Percentiles rank a stretch among this genome's conserved stretches.
Conservation (phyloP, 2,329 filamentous ascomycete species). For the Podosphaera fusca region DNA sequence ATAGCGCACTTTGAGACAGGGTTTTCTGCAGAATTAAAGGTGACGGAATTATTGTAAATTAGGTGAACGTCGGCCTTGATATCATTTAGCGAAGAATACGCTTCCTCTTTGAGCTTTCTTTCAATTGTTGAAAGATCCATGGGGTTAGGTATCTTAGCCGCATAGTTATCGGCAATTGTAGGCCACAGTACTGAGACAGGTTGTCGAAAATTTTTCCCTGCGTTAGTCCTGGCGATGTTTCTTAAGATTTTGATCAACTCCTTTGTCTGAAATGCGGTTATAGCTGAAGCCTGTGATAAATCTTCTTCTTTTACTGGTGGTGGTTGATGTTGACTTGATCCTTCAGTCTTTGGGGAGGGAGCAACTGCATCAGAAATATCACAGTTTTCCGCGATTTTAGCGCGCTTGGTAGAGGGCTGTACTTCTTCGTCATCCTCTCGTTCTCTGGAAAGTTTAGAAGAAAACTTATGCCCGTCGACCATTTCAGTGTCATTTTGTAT, state of each 20-base stretch:
- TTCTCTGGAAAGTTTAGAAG: slow-evolving; percentile 42
- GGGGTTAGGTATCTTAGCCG: slow-evolving; percentile 45
- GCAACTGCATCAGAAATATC: not conserved
- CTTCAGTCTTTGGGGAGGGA: not conserved
- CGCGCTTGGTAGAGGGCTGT: slow-evolving; percentile 56
- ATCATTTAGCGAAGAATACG: slow-evolving; percentile 46
- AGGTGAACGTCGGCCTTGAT: slow-evolving; percentile 54
- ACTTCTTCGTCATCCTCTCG: slow-evolving; percentile 49
- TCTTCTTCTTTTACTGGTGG: not conserved
- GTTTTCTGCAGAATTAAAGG: slow-evolving; percentile 67
- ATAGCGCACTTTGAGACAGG: slow-evolving; percentile 37
- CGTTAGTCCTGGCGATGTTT: slow-evolving; percentile 68
- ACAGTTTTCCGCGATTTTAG: slow-evolving; percentile 27
- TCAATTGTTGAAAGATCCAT: slow-evolving; percentile 77
- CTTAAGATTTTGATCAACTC: slow-evolving; percentile 43
- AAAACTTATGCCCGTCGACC: slow-evolving; percentile 12
- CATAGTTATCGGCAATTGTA: slow-evolving; percentile 49
- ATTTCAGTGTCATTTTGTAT: slow-evolving; percentile 8
- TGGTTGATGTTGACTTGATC: not conserved
- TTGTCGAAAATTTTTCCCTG: slow-evolving; percentile 49
- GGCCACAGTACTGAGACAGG: slow-evolving; percentile 61
- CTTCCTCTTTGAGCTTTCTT: slow-evolving; percentile 41
- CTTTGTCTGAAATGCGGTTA: slow-evolving; percentile 35
- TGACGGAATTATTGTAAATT: slow-evolving; percentile 55
- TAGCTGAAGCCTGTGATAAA: slow-evolving; percentile 8